Evolutionary conservation across 495 filamentous ascomycete genomes (phyloP), one percentile per base, ranked within the genome.

Genomic region (Sabuloglossum arenarium): DNA sequence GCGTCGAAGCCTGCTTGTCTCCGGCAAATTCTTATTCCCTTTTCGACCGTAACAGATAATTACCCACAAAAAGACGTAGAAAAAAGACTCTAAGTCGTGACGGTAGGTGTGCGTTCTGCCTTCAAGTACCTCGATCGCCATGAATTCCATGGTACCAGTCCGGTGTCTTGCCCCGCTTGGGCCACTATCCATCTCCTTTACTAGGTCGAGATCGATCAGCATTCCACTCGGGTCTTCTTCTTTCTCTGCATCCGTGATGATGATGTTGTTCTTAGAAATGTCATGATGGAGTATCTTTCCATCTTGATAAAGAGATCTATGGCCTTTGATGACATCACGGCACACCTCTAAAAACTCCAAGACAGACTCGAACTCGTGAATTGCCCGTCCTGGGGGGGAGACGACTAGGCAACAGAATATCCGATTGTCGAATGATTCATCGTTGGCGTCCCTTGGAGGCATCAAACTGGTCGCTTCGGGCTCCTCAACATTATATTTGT

Each of bases 161-260:
- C 28, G 34, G 32, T 61, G 53, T 12, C n/a, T 50, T 6, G 29
- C 59, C 24, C 54, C 58, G 34, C 34, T 62, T 31, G 54, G 59
- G 28, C 32, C 58, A 49, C 54, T 54, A 45, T 53, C 55, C 28
- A 56, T 39, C 54, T 64, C 62, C 51, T 66, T 66, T 4, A 51
- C 62, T n/a, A 66, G 55, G 55, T 69, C 65, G 43, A 69, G 56
- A 59, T 68, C 68, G 61, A 67, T 70, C 49, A 69, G 59, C 61
- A 62, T 67, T 29, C 64, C 66, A 58, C 61, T 62, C 43, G 54
- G n/a, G 58, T 52, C 61, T 46, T 31, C 59, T 39, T 55, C 28
- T 39, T 37, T 53, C 32, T 53, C 50, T 43, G 51, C 31, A 34
- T 23, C 65, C 49, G 25, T 39, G 16, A 16, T 39, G 14, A n/a